Percentiles rank a stretch among this genome's conserved stretches.
Evolutionary conservation across 2,329 filamentous ascomycete genomes (phyloP).

Genomic region (Cladophialophora chaetospira): DNA sequence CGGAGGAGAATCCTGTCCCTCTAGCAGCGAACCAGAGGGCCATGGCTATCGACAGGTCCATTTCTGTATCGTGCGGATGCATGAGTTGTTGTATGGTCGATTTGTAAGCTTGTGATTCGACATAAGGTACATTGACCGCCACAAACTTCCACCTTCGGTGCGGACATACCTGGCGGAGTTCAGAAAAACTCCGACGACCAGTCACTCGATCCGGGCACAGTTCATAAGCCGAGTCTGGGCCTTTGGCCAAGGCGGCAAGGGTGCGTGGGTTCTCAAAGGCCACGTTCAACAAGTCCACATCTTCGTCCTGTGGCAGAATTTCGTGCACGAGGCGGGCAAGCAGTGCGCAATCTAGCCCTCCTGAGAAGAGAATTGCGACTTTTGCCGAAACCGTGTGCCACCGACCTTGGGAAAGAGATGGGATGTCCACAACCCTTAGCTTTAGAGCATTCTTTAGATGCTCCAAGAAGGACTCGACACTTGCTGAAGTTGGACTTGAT

Average conservation of each 20-base stretch:
- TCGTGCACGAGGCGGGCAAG: conserved; percentile 80
- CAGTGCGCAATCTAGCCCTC: conserved; percentile 88
- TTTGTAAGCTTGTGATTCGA: conserved; percentile 70
- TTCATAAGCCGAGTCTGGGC: conserved; percentile 65
- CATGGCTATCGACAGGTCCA: conserved; percentile 93
- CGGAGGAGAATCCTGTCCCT: conserved; percentile 56
- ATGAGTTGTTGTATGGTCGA: conserved; percentile 74
- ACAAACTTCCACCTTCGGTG: conserved; percentile 79
- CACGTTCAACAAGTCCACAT: conserved; percentile 89
- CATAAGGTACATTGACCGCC: conserved; percentile 75
- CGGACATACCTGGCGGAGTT: conserved; percentile 71
- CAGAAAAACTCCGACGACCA: conserved; percentile 75
- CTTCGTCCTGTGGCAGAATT: conserved; percentile 66
- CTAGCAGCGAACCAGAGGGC: conserved; percentile 94
- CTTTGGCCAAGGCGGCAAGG: conserved; percentile 53
- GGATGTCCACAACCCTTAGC: conserved; percentile 29
- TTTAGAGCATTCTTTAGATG: conserved; percentile 27
- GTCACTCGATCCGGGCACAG: conserved; percentile 88
- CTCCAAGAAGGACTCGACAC: conserved; percentile 14
- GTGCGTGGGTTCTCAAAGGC: conserved; percentile 92
- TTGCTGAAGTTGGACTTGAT: conserved; percentile 12
- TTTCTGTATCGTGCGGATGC: conserved; percentile 92
- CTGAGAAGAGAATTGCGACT: conserved; percentile 86
- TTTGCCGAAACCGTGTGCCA: conserved; percentile 37
- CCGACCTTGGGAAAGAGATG: conserved; percentile 20